These are phyloP conservation scores for Boletus tylopilopsis DNA, from an alignment of 768 basidiomycete species.

Conservation along the genomic window DNA sequence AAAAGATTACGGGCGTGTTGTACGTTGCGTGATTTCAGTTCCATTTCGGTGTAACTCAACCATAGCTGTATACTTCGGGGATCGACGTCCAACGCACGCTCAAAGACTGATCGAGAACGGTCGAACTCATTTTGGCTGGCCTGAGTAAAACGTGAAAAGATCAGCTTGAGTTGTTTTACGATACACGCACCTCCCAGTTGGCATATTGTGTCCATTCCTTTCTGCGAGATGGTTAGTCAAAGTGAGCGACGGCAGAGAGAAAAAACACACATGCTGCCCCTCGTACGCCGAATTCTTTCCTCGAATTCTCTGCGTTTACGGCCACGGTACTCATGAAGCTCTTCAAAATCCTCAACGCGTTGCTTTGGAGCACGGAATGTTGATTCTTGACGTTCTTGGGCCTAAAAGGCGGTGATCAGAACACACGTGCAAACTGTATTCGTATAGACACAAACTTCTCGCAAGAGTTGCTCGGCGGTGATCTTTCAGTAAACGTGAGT, in stretches of 20 bases:
- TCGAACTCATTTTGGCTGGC: constrained; percentile 96
- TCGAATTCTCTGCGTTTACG: constrained; percentile 93
- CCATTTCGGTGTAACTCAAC: constrained; percentile 95
- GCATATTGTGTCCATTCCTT: constrained; percentile 88
- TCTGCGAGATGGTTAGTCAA: constrained; percentile 34
- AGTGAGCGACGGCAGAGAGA: not conserved
- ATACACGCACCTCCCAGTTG: constrained; percentile 67
- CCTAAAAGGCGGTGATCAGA: constrained; percentile 42
- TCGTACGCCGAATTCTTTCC: constrained; percentile 75
- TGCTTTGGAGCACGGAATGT: constrained; percentile 91
- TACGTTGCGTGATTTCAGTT: constrained; percentile 96
- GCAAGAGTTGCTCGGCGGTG: constrained; percentile 95
- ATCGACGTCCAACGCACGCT: constrained; percentile 96
- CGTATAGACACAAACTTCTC: constrained; percentile 58
- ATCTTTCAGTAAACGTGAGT: constrained; percentile 52
- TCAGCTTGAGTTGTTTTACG: too few species aligned
- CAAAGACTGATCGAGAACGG: constrained; percentile 91
- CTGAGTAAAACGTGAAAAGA: constrained; percentile 33
- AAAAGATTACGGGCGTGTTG: constrained; percentile 96
- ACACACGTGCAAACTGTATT: not conserved
- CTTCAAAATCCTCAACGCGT: constrained; percentile 93
- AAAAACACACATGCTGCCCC: constrained; percentile 68
- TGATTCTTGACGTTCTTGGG: constrained; percentile 96
- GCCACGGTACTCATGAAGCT: constrained; percentile 85
- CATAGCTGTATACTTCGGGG: constrained; percentile 86